Evolutionary conservation across 495 filamentous ascomycete species (phyloP), one percentile per base, ranked within the genome.

Genomic region (Xylaria flabelliformis): DNA sequence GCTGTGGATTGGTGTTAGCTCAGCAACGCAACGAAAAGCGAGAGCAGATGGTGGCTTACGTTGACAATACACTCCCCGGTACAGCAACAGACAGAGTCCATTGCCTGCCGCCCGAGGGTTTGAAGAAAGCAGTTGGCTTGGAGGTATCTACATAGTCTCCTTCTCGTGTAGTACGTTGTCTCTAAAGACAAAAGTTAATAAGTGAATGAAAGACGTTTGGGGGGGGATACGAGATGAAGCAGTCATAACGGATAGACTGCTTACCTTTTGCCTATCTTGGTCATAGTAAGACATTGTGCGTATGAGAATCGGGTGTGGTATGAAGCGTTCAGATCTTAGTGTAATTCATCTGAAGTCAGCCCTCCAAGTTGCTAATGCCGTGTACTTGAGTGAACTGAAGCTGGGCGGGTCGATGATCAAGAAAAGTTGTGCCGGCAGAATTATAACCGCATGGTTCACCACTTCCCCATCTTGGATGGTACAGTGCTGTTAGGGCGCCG

Each of bases 21-120:
- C 34, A 64, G 39, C 29, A n/a, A 34, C 41, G 10, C 12, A n/a
- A 9, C 19, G 21, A 17, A 13, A 51, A 32, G 21, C n/a, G 19
- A n/a, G 34, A 24, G 61, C 19, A 26, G 46, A 55, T 7, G 10
- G 34, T 17, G 32, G 75, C 81, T 72, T 76, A 89, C 89, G 82
- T 82, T 58, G 82, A 79, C 59, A 86, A 80, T 8, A 86, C 76
- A 72, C 84, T 86, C 13, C 82, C 84, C 2, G 85, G 82, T 29
- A 86, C 76, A 3, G 85, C 85, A 15, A 86, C 78, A 9, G 85
- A 85, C 19, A 86, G 58, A 0, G 85, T 86, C 85, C 85, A 86
- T 0, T 83, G 73, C 29, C 85, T 78, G 12, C 83, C 80, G 9
- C 72, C 69, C 0, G 76, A 76, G 15, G 84, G 82, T 69, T 74